Base-by-base conservation (phyloP, 2,329 filamentous ascomycete species). In the Rhytidhysteron rufulum region DNA sequence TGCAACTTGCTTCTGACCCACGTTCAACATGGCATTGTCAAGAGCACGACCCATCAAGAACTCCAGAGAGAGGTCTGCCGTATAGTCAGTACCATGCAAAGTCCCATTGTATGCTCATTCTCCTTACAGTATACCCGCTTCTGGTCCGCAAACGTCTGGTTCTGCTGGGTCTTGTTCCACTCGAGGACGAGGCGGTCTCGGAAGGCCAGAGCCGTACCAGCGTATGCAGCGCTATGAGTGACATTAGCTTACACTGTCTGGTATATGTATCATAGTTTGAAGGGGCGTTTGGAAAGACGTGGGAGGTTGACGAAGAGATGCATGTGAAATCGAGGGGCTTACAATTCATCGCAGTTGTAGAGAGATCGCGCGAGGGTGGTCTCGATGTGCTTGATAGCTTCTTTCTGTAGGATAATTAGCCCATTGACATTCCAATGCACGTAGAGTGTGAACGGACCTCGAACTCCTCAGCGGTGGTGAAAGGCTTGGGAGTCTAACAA, bases 11-110 rank as follows among this genome's bases (percentile, higher is more conserved):
- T 97, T 98, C 65, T 88, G 76, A 18, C 87, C 87, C 41, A 95
- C 81, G 65, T 98, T 98, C 51, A 98, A 79, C 88, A 98, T 96
- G 48, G 93, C 91, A 79, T 98, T 98, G 74, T 98, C 93, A 49
- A 98, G 73, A 34, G 93, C 86, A 62, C 93, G 79, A 31, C 93
- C 93, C 93, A 98, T 98, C 58, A 98, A 72, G 59, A 98, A 98
- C 69, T 98, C 93, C 43, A 98, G 80, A 53, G 90, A 96, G 45
- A 98, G 79, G 65, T 98, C 78, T 82, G 51, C 9, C 5, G 13
- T 11, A 35, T 16, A 13, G 36, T 63, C 42, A 58, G 48, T 31
- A 5, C 41, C 22, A 10, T 3, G 6, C 30, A 17, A 24, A 9
- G 24, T 7, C 16, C 13, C n/a, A 16, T 2, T 16, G 39, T 3